phyloP scores from a whole-genome alignment of 768 basidiomycete genomes.

The Coprinellus micaceus region DNA sequence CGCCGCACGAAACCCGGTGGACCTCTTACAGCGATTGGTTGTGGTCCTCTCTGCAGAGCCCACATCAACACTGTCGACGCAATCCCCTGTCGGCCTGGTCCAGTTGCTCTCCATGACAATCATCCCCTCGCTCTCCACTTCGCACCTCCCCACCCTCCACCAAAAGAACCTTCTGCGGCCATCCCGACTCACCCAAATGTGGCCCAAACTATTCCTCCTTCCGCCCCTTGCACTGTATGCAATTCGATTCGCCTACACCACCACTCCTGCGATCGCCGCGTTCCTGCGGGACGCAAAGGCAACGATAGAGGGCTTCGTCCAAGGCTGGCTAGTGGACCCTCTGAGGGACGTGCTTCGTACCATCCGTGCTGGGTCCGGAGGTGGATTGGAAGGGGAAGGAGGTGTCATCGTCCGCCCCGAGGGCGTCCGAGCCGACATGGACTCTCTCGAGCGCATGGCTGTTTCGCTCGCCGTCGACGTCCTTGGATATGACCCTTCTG shows the following conservation, averaged over 20 bases:
- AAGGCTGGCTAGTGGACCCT: constrained; percentile 85
- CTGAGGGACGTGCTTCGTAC: constrained; percentile 79
- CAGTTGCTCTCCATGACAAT: constrained; percentile 24
- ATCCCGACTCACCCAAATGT: constrained; percentile 60
- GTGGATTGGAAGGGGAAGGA: constrained; percentile 65
- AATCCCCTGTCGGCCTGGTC: constrained; percentile 10
- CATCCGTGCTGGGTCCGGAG: constrained; percentile 57
- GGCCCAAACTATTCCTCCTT: constrained; percentile 78
- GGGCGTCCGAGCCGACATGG: constrained; percentile 80
- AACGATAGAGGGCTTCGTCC: constrained; percentile 64
- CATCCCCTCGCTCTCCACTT: constrained; percentile 26
- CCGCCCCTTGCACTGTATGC: constrained; percentile 64
- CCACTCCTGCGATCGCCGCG: constrained; percentile 40
- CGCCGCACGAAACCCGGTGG: neutral
- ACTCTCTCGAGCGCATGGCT: constrained; percentile 94
- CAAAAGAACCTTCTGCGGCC: constrained; percentile 57
- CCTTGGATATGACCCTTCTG: constrained; percentile 47
- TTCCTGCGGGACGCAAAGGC: constrained; percentile 56
- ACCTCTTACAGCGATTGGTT: constrained; percentile 10
- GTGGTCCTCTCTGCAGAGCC: neutral
- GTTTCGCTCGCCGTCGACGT: constrained; percentile 81
- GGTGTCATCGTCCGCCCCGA: constrained; percentile 74
- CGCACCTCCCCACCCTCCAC: constrained; percentile 19
- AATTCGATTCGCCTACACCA: constrained; percentile 49
- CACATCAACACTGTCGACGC: neutral